A percentile compares a stretch with the other conserved stretches of the same genome.
Conservation (phyloP, 1,284 basidiomycete genomes). For the Tausonia pullulans region DNA sequence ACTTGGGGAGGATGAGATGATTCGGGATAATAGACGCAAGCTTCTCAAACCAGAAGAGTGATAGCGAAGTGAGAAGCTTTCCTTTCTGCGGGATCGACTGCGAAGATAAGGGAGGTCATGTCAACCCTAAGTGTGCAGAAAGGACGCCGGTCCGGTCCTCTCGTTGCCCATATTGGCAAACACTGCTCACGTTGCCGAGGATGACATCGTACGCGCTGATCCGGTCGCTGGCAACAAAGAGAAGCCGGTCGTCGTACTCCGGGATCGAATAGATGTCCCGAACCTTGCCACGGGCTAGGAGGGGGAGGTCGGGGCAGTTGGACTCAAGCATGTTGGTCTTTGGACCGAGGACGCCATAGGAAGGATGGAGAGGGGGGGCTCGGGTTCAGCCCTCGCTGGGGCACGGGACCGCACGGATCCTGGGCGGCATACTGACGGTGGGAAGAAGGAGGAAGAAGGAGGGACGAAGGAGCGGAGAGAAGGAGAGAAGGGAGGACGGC, state of each 20-base stretch:
- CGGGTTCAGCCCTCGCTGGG: too few species aligned
- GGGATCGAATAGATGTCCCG: slow-evolving; percentile 72
- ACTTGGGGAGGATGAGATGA: slow-evolving; percentile 61
- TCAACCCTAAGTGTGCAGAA: background rate
- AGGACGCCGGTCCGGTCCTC: background rate
- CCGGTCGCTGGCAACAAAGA: slow-evolving; percentile 92
- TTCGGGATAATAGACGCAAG: slow-evolving; percentile 67
- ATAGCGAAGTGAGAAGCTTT: slow-evolving; percentile 76
- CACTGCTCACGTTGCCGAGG: slow-evolving; percentile 63
- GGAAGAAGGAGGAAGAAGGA: too few species aligned
- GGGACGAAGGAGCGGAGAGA: too few species aligned
- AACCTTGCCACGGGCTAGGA: slow-evolving; percentile 82
- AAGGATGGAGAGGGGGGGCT: too few species aligned
- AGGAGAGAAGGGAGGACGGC: too few species aligned
- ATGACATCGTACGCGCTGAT: slow-evolving; percentile 97
- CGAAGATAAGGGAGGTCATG: background rate
- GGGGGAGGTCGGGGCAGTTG: slow-evolving; percentile 39
- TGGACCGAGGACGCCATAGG: too few species aligned
- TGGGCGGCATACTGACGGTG: too few species aligned
- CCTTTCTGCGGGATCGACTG: slow-evolving; percentile 94
- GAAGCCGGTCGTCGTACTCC: slow-evolving; percentile 51
- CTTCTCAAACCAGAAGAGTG: slow-evolving; percentile 89
- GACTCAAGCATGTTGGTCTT: slow-evolving; percentile 19
- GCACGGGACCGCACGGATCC: too few species aligned
- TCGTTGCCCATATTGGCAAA: background rate